phyloP scores from a whole-genome alignment of 305 asterid species.

The Rubia occidens region DNA sequence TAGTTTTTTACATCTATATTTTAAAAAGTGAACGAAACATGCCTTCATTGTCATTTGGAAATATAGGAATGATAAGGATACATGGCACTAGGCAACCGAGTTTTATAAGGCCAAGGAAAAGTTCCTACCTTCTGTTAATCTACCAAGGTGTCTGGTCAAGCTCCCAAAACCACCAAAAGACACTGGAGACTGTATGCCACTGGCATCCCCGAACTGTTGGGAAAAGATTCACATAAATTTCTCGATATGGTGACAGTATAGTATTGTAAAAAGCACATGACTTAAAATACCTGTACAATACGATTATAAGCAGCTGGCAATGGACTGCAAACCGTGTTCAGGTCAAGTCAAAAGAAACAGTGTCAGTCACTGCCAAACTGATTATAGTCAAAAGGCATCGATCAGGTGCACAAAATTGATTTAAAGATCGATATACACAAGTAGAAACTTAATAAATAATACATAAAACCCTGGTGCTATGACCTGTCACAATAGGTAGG shows the following conservation, averaged over 20 bases:
- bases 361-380: slow-evolving; percentile 2
- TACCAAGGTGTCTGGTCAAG: slow-evolving; percentile 84
- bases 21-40: not conserved
- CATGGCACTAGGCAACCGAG: not conserved
- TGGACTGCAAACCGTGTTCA: slow-evolving; percentile 47
- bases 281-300: slow-evolving; percentile 58
- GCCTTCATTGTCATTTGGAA: not conserved
- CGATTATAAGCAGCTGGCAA: slow-evolving; percentile 83
- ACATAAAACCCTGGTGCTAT: slow-evolving; percentile 1
- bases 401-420: not conserved
- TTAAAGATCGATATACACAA: not conserved
- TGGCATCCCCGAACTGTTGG: slow-evolving; percentile 91
- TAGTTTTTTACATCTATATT: not conserved
- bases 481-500: slow-evolving; percentile 95
- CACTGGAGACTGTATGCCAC: slow-evolving; percentile 95
- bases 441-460: not conserved
- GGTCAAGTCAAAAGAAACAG: slow-evolving; percentile 14
- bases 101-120: not conserved
- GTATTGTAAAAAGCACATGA: slow-evolving; percentile 17
- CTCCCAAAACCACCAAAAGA: slow-evolving; percentile 99
- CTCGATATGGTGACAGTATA: slow-evolving; percentile 21
- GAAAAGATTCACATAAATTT: slow-evolving; percentile 22
- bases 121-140: slow-evolving; percentile 63
- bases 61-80: not conserved
- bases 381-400: not conserved